phyloP scores from a whole-genome alignment of 495 filamentous ascomycete genomes.

The Aeminium ludgeri region DNA sequence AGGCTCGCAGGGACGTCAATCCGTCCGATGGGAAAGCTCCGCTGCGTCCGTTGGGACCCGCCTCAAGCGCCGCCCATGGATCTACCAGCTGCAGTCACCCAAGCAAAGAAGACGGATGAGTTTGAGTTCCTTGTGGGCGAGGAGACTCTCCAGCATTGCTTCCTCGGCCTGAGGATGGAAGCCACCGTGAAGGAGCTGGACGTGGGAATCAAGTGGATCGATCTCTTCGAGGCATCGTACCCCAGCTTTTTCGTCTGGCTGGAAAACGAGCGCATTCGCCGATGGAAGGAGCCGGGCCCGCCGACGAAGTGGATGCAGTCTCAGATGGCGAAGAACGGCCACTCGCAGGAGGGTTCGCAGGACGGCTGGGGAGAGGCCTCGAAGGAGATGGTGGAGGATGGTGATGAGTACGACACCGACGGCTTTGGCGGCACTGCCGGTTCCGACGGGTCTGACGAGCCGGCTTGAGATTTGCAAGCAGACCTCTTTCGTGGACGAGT shows the following conservation, averaged over 20 bases:
- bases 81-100: constrained; percentile 12
- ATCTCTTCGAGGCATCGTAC: constrained; percentile 37
- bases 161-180: constrained; percentile 62
- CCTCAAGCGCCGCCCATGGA: constrained; percentile 20
- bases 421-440: no score
- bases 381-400: constrained; percentile 5
- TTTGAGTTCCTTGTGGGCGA: constrained; percentile 56
- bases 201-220: constrained; percentile 33
- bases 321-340: constrained; percentile 6
- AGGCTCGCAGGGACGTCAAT: constrained; percentile 10
- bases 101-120: constrained; percentile 22
- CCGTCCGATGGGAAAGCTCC: constrained; percentile 22
- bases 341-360: neutral
- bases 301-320: constrained; percentile 11
- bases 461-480: no score
- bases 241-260: constrained; percentile 40
- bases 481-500: no score
- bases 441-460: no score
- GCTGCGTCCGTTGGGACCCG: constrained; percentile 18
- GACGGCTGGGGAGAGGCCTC: constrained; percentile 1
- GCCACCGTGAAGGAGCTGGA: constrained; percentile 41
- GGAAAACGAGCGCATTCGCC: constrained; percentile 53
- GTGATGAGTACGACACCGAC: constrained; percentile 2
- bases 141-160: constrained; percentile 40
- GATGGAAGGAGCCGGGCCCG: constrained; percentile 40